A percentile compares a stretch with the other conserved stretches of the same genome.
Evolutionary conservation across 2,329 filamentous ascomycete species (phyloP).

Genomic region (Decorospora gaudefroyi): DNA sequence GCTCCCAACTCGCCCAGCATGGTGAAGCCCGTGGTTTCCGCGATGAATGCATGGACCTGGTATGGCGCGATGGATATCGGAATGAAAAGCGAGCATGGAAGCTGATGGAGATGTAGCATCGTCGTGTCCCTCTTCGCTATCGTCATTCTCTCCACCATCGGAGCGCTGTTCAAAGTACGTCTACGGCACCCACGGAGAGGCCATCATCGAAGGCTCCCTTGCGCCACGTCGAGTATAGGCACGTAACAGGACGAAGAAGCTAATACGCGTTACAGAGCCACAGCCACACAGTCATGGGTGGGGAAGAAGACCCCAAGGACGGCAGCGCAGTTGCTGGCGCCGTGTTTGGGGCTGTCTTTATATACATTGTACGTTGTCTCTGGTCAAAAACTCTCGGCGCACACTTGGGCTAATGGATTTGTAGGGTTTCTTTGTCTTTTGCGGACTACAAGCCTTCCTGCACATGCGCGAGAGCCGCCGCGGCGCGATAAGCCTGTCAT

Average conservation of each 20-base stretch:
- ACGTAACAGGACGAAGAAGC: constrained; percentile 12
- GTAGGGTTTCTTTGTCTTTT: constrained; percentile 84
- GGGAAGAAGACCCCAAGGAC: constrained; percentile 69
- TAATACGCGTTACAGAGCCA: constrained; percentile 55
- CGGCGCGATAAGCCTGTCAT: constrained; percentile 78
- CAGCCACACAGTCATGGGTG: constrained; percentile 83
- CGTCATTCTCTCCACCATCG: constrained; percentile 66
- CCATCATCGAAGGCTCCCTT: not conserved
- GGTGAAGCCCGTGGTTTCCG: constrained; percentile 96
- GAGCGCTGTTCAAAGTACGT: constrained; percentile 72
- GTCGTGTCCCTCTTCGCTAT: constrained; percentile 68
- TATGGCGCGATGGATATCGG: constrained; percentile 54
- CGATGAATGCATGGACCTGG: constrained; percentile 95
- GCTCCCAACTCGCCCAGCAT: constrained; percentile 56
- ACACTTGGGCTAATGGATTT: constrained; percentile 7
- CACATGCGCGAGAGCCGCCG: constrained; percentile 81
- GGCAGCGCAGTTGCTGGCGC: constrained; percentile 79
- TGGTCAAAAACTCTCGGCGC: too few species aligned
- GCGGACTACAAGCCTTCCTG: constrained; percentile 83
- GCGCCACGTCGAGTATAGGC: not conserved
- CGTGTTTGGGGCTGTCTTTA: constrained; percentile 83
- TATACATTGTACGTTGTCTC: constrained; percentile 76
- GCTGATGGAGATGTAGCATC: constrained; percentile 60
- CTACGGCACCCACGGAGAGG: not conserved
- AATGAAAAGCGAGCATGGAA: not conserved